A percentile compares a stretch with the other conserved stretches of the same genome.
phyloP scores from a whole-genome alignment of 495 filamentous ascomycete species.

The Aspergillus homomorphus region DNA sequence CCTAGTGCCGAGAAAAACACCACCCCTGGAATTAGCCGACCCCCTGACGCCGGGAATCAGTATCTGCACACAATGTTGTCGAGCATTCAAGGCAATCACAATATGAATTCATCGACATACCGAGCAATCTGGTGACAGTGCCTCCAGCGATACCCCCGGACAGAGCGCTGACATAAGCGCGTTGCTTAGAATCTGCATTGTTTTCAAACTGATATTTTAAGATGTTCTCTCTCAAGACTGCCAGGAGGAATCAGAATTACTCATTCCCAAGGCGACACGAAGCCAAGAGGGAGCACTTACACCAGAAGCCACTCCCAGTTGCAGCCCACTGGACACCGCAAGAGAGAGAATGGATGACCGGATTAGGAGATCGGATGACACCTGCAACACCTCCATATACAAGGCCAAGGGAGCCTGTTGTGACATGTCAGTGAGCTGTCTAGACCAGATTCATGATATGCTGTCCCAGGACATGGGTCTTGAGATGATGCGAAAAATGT shows the following conservation, averaged over 20 bases:
- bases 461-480: background rate
- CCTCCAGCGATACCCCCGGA: constrained; percentile 70
- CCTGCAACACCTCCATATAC: constrained; percentile 66
- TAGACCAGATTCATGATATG: background rate
- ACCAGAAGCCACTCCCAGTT: constrained; percentile 74
- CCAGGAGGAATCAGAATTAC: constrained; percentile 6
- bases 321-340: constrained; percentile 76
- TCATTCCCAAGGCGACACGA: constrained; percentile 2
- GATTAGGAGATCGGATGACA: constrained; percentile 62
- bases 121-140: constrained; percentile 56
- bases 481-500: background rate
- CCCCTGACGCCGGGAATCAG: constrained; percentile 29
- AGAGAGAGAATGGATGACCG: constrained; percentile 65
- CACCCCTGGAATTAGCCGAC: constrained; percentile 54
- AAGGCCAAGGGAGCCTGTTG: constrained; percentile 65
- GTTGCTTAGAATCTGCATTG: constrained; percentile 50
- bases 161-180: constrained; percentile 59
- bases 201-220: constrained; percentile 44
- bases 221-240: constrained; percentile 43
- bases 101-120: constrained; percentile 40
- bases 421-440: constrained; percentile 6
- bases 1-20: constrained; percentile 64
- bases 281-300: constrained; percentile 43
- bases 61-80: background rate
- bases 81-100: constrained; percentile 1